phyloP scores from a whole-genome alignment of 495 filamentous ascomycete species.

The Aspergillus affinis region DNA sequence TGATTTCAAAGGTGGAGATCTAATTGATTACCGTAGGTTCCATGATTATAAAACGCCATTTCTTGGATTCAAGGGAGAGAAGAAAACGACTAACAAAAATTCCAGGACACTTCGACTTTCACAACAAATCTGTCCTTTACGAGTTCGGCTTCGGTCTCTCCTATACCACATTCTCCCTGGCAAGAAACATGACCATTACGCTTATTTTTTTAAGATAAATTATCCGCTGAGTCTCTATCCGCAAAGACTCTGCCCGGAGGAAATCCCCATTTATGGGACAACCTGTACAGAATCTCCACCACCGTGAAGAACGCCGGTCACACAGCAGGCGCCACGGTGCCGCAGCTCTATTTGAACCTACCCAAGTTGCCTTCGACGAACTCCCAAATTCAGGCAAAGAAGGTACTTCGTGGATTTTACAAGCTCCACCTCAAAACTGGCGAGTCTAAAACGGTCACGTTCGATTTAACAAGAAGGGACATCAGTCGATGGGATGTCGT shows the following conservation, averaged over 20 bases:
- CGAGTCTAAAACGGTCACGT: background rate
- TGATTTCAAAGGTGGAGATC: constrained; percentile 57
- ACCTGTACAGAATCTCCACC: background rate
- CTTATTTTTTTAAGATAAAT: background rate
- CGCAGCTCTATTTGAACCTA: background rate
- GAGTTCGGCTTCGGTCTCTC: constrained; percentile 59
- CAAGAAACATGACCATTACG: background rate
- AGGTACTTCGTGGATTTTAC: background rate
- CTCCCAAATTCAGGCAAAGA: background rate
- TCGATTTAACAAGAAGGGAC: background rate
- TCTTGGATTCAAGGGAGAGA: too few species aligned
- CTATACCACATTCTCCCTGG: constrained; percentile 22
- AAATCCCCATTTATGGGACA: background rate
- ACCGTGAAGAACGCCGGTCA: background rate
- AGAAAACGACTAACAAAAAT: too few species aligned
- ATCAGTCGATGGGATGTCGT: constrained; percentile 1
- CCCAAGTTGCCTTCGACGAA: background rate
- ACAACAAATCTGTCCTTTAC: constrained; percentile 55
- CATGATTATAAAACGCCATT: too few species aligned
- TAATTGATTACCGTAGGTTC: constrained; percentile 56
- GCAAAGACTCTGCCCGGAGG: background rate
- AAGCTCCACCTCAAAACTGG: background rate
- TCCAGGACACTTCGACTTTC: constrained; percentile 49
- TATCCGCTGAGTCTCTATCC: background rate
- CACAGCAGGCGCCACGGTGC: background rate